A percentile compares a stretch with the other conserved stretches of the same genome.
Conservation (phyloP, 225 moss, liverwort and hornwort species). For the Anthoceros angustus region DNA sequence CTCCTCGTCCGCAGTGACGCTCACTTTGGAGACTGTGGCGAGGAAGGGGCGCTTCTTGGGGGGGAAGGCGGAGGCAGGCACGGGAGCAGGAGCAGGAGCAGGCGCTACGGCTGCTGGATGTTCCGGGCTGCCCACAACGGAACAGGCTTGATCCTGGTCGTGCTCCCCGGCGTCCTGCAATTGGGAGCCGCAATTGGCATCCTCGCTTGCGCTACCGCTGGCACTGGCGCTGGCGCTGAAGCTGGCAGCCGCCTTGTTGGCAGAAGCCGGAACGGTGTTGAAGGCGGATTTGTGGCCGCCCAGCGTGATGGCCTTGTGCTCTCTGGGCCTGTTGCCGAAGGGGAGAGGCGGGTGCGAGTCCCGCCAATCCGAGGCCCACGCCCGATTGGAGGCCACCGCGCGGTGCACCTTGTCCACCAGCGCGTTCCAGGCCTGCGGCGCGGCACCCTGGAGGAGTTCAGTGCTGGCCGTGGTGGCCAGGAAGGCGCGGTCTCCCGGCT, state of each 20-base stretch:
- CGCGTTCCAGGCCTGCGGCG: not conserved
- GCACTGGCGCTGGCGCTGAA: not conserved
- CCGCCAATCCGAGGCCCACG: too few species aligned
- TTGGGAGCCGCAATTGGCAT: not conserved
- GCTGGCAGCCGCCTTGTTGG: not conserved
- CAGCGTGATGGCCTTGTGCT: not conserved
- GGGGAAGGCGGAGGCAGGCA: not conserved
- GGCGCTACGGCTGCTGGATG: not conserved
- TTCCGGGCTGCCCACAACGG: not conserved
- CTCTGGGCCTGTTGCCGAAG: not conserved
- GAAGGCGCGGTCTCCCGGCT: not conserved
- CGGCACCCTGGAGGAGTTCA: not conserved
- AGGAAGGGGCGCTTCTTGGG: not conserved
- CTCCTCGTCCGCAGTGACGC: not conserved
- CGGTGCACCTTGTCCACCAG: not conserved
- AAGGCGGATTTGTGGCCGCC: not conserved
- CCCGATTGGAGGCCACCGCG: not conserved
- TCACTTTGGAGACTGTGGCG: not conserved
- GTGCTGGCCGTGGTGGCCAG: not conserved
- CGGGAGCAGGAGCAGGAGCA: too few species aligned
- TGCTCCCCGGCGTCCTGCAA: not conserved
- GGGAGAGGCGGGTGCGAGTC: not conserved
- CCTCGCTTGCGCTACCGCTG: not conserved
- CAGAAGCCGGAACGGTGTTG: not conserved
- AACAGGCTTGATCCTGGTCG: not conserved